Evolutionary conservation across 2,329 filamentous ascomycete genomes (phyloP).

Genomic region (Bisporella sp.): DNA sequence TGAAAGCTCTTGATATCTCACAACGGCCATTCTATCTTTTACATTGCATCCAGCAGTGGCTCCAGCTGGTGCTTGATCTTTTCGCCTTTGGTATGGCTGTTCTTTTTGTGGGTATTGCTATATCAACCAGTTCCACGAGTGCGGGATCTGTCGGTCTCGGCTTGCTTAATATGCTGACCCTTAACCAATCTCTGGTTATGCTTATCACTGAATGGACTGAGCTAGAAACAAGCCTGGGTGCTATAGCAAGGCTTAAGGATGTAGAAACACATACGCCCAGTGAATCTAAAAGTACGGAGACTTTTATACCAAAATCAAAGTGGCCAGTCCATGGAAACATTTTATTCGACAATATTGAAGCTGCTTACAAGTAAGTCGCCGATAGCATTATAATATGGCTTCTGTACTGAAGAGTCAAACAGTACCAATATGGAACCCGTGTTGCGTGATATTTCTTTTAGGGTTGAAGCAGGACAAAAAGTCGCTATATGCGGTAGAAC

Average conservation of each 20-base stretch:
- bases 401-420: neutral
- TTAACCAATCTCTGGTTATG: constrained; percentile 33
- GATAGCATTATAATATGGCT: neutral
- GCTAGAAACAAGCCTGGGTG: constrained; percentile 50
- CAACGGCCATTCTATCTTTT: constrained; percentile 40
- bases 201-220: constrained; percentile 37
- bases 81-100: constrained; percentile 30
- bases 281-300: neutral
- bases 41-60: constrained; percentile 38
- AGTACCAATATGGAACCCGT: neutral
- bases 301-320: neutral
- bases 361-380: constrained; percentile 1
- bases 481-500: constrained; percentile 45
- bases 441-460: neutral
- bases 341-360: constrained; percentile 2
- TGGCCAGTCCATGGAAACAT: constrained; percentile 26
- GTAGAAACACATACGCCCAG: constrained; percentile 35
- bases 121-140: constrained; percentile 7
- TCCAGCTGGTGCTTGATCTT: constrained; percentile 37
- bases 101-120: constrained; percentile 23
- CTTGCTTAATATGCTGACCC: constrained; percentile 42
- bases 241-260: constrained; percentile 45
- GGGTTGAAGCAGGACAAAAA: constrained; percentile 34
- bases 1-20: constrained; percentile 31
- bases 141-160: constrained; percentile 7